Conservation (phyloP, 495 filamentous ascomycete genomes). For the Neurospora africana region DNA sequence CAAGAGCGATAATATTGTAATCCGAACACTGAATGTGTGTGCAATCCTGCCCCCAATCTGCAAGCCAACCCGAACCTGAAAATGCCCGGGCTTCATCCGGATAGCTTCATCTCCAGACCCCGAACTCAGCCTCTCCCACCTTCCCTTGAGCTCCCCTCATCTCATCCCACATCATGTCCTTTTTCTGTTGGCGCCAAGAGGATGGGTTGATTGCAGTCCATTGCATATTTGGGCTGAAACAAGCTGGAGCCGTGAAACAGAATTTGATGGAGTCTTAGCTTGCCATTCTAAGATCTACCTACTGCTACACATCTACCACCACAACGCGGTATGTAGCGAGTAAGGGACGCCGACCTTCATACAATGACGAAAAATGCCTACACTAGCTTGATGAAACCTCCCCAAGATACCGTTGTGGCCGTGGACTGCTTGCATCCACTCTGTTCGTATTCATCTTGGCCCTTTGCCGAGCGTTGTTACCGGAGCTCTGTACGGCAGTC, state of each 20-base stretch:
- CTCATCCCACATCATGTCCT: background rate
- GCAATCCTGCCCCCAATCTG: background rate
- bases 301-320: too few species aligned
- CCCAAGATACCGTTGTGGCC: background rate
- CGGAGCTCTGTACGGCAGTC: background rate
- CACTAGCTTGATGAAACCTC: background rate
- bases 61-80: background rate
- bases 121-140: background rate
- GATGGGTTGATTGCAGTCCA: background rate
- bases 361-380: background rate
- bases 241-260: conserved; percentile 3
- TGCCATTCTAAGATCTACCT: background rate
- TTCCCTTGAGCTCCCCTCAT: background rate
- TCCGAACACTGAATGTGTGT: background rate
- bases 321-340: background rate
- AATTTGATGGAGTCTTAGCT: conserved; percentile 1
- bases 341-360: background rate
- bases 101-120: background rate
- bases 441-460: background rate
- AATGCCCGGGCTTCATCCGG: background rate
- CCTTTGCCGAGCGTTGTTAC: background rate
- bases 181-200: background rate
- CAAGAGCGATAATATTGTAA: background rate
- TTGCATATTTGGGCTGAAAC: conserved; percentile 2
- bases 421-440: background rate